phyloP scores from a whole-genome alignment of 179 eudicot genomes.

The Silene vulgaris region DNA sequence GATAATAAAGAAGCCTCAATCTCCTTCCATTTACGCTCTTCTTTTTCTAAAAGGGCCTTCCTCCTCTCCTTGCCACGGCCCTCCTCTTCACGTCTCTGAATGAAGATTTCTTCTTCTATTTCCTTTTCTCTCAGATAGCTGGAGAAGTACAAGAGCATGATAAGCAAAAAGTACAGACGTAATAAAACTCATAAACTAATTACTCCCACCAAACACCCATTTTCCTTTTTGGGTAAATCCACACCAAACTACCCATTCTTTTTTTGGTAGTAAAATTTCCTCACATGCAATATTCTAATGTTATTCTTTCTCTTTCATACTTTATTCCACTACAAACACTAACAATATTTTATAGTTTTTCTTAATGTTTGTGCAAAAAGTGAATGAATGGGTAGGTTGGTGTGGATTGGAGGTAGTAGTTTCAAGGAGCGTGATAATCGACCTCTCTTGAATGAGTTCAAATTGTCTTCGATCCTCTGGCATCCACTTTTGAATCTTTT shows the following conservation, averaged over 20 bases:
- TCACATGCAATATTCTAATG: too few relatives aligned
- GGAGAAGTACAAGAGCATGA: constrained; percentile 15
- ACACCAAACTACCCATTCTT: too few relatives aligned
- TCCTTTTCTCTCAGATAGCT: constrained; percentile 96
- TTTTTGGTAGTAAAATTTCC: too few relatives aligned
- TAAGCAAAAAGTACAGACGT: constrained; percentile 21
- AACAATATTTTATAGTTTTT: too few relatives aligned
- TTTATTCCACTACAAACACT: too few relatives aligned
- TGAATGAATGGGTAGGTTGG: too few relatives aligned
- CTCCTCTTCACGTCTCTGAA: constrained; percentile 99
- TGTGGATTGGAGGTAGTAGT: not conserved
- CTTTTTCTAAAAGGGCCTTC: constrained; percentile 90
- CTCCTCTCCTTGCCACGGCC: constrained; percentile 98
- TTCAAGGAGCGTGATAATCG: constrained; percentile 17
- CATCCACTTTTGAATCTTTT: constrained; percentile 94
- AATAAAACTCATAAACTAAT: constrained; percentile 12
- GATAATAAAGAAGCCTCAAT: constrained; percentile 91
- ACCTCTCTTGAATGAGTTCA: constrained; percentile 98
- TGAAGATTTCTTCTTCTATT: constrained; percentile 95
- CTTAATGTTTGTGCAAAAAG: too few relatives aligned
- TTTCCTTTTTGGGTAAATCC: too few relatives aligned
- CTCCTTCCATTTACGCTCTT: constrained; percentile 99
- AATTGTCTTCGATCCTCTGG: constrained; percentile 98
- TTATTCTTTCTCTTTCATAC: too few relatives aligned
- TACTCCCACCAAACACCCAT: too few relatives aligned